These are phyloP conservation scores for Akanthomyces lecanii DNA, from an alignment of 2,329 filamentous ascomycete species.

Conservation along the genomic window DNA sequence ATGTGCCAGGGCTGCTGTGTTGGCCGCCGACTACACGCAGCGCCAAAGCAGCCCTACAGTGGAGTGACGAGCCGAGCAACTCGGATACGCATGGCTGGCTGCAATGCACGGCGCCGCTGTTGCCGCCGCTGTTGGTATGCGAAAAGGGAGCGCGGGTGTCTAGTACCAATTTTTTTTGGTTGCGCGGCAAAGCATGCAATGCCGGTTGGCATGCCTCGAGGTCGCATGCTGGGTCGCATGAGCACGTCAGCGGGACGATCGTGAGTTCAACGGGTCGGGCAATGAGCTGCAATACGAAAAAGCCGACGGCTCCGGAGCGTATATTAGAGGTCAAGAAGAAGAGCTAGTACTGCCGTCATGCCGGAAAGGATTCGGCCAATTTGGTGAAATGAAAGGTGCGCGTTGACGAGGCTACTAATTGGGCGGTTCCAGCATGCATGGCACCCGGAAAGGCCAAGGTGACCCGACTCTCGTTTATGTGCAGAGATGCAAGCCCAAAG, in stretches of 20 bases:
- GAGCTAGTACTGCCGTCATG: background rate
- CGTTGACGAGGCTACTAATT: background rate
- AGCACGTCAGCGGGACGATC: conserved; percentile 6
- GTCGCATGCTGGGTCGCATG: conserved; percentile 13
- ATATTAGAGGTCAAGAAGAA: background rate
- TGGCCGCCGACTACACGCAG: background rate
- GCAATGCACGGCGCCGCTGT: background rate
- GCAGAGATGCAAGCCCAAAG: background rate
- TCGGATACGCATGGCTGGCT: background rate
- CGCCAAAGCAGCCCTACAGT: background rate
- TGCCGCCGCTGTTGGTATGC: background rate
- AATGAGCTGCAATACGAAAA: background rate
- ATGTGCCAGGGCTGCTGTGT: background rate
- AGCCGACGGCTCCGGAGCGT: background rate
- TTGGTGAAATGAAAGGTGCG: background rate
- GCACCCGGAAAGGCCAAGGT: background rate
- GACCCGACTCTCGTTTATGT: background rate
- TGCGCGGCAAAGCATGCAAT: background rate
- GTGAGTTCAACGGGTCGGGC: background rate
- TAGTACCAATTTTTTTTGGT: background rate
- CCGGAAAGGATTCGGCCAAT: background rate
- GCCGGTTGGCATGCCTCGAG: background rate
- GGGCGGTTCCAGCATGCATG: background rate
- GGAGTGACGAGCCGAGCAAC: background rate
- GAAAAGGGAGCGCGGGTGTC: background rate